A percentile compares a stretch with the other conserved stretches of the same genome.
phyloP scores from a whole-genome alignment of 192 early-diverging fungal genomes.

The Coemansia sp. region DNA sequence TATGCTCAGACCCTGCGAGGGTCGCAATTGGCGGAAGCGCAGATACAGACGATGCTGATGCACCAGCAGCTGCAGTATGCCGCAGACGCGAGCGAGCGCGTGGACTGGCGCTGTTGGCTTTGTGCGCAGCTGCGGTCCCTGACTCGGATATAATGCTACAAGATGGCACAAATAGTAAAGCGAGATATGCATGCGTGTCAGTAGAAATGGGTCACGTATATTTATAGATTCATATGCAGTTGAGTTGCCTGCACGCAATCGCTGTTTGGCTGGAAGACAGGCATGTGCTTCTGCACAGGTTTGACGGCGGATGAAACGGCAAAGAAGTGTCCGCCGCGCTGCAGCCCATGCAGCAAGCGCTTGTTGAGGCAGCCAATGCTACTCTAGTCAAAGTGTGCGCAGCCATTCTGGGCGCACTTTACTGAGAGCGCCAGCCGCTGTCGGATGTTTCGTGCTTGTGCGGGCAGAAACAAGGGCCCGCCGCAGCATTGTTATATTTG shows the following conservation, averaged over 20 bases:
- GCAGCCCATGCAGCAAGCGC: neutral
- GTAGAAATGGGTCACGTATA: constrained; percentile 12
- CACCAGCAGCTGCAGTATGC: neutral
- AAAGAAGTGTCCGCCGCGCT: neutral
- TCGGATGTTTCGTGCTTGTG: neutral
- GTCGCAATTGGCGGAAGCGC: constrained; percentile 39
- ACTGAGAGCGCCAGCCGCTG: neutral
- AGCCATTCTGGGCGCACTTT: neutral
- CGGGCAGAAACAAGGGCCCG: neutral
- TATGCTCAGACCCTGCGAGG: constrained; percentile 3
- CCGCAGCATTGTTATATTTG: no score
- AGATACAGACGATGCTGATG: neutral
- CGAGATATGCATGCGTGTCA: constrained; percentile 4
- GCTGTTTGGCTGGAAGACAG: neutral
- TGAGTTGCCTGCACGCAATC: constrained; percentile 15
- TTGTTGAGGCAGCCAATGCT: neutral
- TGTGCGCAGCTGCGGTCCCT: constrained; percentile 8
- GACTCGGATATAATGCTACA: constrained; percentile 49
- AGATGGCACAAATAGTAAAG: neutral
- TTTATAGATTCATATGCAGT: constrained; percentile 2
- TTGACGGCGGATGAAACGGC: constrained; percentile 1
- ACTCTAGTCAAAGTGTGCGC: neutral
- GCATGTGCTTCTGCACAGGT: neutral
- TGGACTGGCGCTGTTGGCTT: constrained; percentile 11
- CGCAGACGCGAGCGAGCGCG: constrained; percentile 15